Percentiles rank a stretch among this genome's conserved stretches.
These are phyloP conservation scores for Colletotrichum cordylinicola DNA, from an alignment of 2,329 filamentous ascomycete genomes.

Conservation along the genomic window DNA sequence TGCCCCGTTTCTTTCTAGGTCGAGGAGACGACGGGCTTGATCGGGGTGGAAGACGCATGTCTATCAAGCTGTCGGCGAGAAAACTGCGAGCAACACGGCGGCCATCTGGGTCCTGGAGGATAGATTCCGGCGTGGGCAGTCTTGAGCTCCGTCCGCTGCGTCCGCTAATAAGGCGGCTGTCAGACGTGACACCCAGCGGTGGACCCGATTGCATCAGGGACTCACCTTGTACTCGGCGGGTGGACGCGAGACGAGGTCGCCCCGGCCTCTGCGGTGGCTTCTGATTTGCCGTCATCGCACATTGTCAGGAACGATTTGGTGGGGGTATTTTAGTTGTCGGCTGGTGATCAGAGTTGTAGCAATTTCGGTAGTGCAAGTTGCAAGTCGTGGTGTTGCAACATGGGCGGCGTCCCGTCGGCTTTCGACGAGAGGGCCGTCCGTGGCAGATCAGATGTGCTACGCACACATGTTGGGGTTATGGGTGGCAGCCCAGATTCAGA, in stretches of 20 bases:
- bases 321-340: background rate
- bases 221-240: slow-evolving; percentile 11
- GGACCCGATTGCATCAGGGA: background rate
- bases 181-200: background rate
- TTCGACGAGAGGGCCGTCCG: background rate
- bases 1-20: background rate
- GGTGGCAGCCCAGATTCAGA: background rate
- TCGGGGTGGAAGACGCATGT: background rate
- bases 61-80: slow-evolving; percentile 13
- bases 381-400: background rate
- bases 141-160: slow-evolving; percentile 13
- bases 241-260: slow-evolving; percentile 14
- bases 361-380: background rate
- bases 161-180: background rate
- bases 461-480: background rate
- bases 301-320: background rate
- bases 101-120: background rate
- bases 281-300: slow-evolving; percentile 5
- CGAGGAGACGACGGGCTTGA: background rate
- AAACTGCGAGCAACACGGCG: slow-evolving; percentile 1
- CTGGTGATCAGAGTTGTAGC: background rate
- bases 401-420: background rate
- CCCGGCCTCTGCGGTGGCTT: background rate
- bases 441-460: background rate
- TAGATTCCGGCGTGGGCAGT: background rate